Evolutionary conservation across 179 eudicot genomes (phyloP).

Genomic region (Carnegiea gigantea): DNA sequence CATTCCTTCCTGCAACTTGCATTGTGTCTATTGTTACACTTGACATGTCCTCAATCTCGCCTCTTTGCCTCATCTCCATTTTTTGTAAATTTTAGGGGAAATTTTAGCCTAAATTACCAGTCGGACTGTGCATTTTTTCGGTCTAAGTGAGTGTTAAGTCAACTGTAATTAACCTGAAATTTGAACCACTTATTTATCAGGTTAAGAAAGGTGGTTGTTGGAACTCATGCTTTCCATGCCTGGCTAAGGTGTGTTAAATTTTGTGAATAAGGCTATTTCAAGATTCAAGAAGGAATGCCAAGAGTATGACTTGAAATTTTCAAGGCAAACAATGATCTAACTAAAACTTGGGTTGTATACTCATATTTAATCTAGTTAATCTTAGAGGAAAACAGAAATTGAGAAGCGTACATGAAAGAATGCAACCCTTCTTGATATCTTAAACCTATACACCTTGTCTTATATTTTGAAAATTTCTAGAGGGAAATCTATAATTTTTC

Average conservation of each 20-base stretch:
- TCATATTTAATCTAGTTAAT: no score
- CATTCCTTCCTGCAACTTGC: constrained; percentile 69
- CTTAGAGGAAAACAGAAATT: no score
- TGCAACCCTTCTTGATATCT: no score
- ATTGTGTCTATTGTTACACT: constrained; percentile 55
- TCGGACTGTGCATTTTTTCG: constrained; percentile 14
- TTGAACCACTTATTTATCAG: constrained; percentile 38
- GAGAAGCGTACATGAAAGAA: no score
- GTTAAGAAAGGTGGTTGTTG: constrained; percentile 39
- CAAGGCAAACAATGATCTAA: constrained; percentile 15
- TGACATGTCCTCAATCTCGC: constrained; percentile 55
- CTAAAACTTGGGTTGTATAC: no score
- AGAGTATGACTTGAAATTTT: constrained; percentile 35
- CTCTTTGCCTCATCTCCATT: constrained; percentile 56
- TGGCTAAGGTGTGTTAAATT: constrained; percentile 2
- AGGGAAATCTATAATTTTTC: no score
- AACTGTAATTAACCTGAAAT: constrained; percentile 48
- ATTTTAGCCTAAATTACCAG: constrained; percentile 18
- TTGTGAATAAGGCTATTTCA: background rate
- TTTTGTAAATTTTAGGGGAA: constrained; percentile 1
- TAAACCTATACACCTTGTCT: no score
- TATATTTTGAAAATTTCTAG: no score
- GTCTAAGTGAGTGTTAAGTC: constrained; percentile 22
- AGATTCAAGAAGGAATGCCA: constrained; percentile 29
- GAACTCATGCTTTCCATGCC: constrained; percentile 62